Percentiles rank a stretch among this genome's conserved stretches.
Conservation (phyloP, 1,139 yeast species). For the Scheffersomyces cryptocercus region DNA sequence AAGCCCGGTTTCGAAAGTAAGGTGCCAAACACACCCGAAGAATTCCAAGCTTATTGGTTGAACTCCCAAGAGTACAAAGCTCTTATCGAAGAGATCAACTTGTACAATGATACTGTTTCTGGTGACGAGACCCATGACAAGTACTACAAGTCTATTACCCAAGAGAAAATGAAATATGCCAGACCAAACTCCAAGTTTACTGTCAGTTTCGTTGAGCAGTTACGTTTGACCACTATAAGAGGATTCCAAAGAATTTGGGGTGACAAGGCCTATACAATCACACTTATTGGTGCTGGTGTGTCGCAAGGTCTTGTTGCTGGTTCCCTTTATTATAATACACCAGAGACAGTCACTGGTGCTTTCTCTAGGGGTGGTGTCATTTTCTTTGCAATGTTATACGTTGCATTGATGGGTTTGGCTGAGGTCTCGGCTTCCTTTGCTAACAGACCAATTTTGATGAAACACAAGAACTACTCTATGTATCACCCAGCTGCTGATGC, state of each 20-base stretch:
- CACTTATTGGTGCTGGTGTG: conserved; percentile 46
- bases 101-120: conserved; percentile 35
- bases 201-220: conserved; percentile 45
- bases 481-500: conserved; percentile 65
- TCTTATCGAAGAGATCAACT: conserved; percentile 41
- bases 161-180: conserved; percentile 43
- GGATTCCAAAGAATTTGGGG: conserved; percentile 53
- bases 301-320: conserved; percentile 56
- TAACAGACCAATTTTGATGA: conserved; percentile 53
- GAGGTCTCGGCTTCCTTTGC: conserved; percentile 51
- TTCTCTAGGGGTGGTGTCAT: conserved; percentile 61
- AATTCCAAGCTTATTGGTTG: conserved; percentile 58
- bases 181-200: conserved; percentile 48
- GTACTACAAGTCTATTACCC: conserved; percentile 37
- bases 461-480: conserved; percentile 56
- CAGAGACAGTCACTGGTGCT: conserved; percentile 44
- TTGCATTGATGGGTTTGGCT: conserved; percentile 56
- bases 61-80: conserved; percentile 48
- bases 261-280: conserved; percentile 50
- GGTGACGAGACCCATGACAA: conserved; percentile 35
- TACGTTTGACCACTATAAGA: conserved; percentile 47
- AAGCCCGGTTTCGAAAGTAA: conserved; percentile 49
- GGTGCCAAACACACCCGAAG: conserved; percentile 59
- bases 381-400: conserved; percentile 51
- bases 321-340: conserved; percentile 49